A percentile compares a stretch with the other conserved stretches of the same genome.
Evolutionary conservation across 495 filamentous ascomycete genomes (phyloP).

Genomic region (Lasiosphaeria hispida): DNA sequence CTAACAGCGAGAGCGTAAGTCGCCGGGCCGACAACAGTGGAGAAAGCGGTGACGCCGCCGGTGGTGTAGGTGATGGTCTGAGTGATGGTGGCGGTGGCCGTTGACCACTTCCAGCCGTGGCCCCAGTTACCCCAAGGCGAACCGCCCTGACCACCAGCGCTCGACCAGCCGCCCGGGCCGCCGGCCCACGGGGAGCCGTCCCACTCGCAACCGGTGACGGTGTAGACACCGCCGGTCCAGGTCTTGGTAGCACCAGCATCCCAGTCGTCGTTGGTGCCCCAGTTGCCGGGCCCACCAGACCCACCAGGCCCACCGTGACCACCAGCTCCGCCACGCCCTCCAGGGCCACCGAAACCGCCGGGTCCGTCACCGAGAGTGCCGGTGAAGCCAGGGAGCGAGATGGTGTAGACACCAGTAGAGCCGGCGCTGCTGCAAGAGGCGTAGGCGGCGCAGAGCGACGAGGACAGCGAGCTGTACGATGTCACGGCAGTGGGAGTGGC

Average conservation of each 20-base stretch:
- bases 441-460: slow-evolving; percentile 40
- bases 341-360: slow-evolving; percentile 17
- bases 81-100: slow-evolving; percentile 34
- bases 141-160: slow-evolving; percentile 33
- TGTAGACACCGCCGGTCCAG: slow-evolving; percentile 45
- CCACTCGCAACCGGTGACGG: slow-evolving; percentile 48
- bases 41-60: slow-evolving; percentile 34
- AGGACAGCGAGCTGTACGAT: slow-evolving; percentile 41
- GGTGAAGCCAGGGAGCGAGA: slow-evolving; percentile 40
- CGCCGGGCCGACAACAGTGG: slow-evolving; percentile 38
- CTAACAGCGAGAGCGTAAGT: slow-evolving; percentile 41
- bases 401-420: slow-evolving; percentile 40
- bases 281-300: slow-evolving; percentile 11
- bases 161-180: slow-evolving; percentile 42
- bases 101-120: slow-evolving; percentile 37
- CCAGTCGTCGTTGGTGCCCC: slow-evolving; percentile 12
- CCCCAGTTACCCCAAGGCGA: slow-evolving; percentile 47
- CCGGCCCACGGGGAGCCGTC: slow-evolving; percentile 47
- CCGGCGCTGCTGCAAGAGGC: slow-evolving; percentile 39
- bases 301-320: slow-evolving; percentile 13
- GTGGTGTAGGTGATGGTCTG: slow-evolving; percentile 36
- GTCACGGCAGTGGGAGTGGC: slow-evolving; percentile 37
- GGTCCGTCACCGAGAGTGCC: slow-evolving; percentile 27
- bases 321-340: not conserved
- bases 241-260: slow-evolving; percentile 26